Evolutionary conservation across 2,329 filamentous ascomycete genomes (phyloP), one percentile per base, ranked within the genome.

Genomic region (Incumbomyces delicatus): DNA sequence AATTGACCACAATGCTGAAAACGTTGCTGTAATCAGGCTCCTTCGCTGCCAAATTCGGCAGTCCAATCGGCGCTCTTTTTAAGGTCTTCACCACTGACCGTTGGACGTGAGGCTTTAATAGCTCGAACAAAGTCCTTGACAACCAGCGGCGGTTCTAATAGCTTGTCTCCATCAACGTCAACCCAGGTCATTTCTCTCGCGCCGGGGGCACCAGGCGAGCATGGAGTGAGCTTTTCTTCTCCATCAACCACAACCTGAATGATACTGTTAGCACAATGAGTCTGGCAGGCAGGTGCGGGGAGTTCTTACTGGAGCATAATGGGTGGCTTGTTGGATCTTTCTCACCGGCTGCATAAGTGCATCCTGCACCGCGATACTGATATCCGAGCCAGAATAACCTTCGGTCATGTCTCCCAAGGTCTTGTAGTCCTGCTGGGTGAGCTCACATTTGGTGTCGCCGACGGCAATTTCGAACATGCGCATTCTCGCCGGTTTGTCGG

Each of bases 261-360:
- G 22, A 48, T n/a, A n/a, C n/a, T n/a, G 27, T 56, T 44, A 46
- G 22, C 32, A 14, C 20, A 34, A 37, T 2, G 46, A 20, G 2
- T 12, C 18, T 30, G 22, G 18, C 8, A 17, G 11, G 17, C 6
- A 47, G 12, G 22, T 35, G 20, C 30, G 44, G 20, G 46, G 8
- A 22, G 27, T n/a, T n/a, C 63, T 42, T 72, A 90, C 90, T 71
- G 85, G 83, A 66, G 95, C 95, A 69, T 96, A 98, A 70, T 98
- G 92, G 44, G 92, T 98, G 14, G 92, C 90, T 53, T 89, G 94
- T 65, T 96, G 83, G 57, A 98, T 96, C 68, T 95, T 94, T 52
- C 92, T 78, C 51, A 98, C 86, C 1, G 92, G 94, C 61, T 95
- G 88, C 92, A 98, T 98, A 33, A 98, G 72, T 1, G 92, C 92